Evolutionary conservation across 2,329 filamentous ascomycete genomes (phyloP), one percentile per base, ranked within the genome.

Genomic region (Clonostachys sp.): DNA sequence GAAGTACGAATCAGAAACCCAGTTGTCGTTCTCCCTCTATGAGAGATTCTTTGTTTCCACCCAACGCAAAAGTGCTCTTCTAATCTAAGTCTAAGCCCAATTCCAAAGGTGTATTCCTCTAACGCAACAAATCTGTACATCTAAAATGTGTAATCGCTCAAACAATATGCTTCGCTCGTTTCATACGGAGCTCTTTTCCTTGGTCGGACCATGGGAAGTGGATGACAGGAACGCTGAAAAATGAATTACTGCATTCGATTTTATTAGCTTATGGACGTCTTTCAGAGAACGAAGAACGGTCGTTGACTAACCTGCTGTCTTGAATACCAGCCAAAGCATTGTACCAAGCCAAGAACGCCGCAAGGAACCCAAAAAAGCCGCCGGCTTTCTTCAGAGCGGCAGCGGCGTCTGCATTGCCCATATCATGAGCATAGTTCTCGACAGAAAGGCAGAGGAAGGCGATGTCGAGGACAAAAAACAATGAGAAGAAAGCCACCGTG

Each of bases 121-220:
- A 30, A 30, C 24, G 24, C 24, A 30, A 30, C 24, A 30, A 30
- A 30, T 30, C 24, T 30, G 24, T 10, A 30, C 24, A 30, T 30
- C 24, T 30, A 30, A 9, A 8, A 9, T 30, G 24, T 30, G 24
- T 30, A 30, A 30, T 30, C 24, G 24, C 24, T 30, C 24, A 30
- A 30, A 30, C 24, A 30, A 30, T 30, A 30, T 30, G 24, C 24
- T 30, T 30, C 9, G 24, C 24, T 30, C 24, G 24, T 30, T 30
- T 30, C 24, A 30, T 30, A 30, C 24, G 24, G 10, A 30, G 66
- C 66, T 83, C 77, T 52, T 79, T 80, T 46, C 82, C 87, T 71
- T 86, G 87, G 59, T 87, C 86, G 38, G 88, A 92, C 92, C 92
- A 96, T 47, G 91, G 92, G 78, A 96, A 95, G 76, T 96, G 91